Evolutionary conservation across 345 rosid genomes (phyloP).

Genomic region (Populus pruinosa): DNA sequence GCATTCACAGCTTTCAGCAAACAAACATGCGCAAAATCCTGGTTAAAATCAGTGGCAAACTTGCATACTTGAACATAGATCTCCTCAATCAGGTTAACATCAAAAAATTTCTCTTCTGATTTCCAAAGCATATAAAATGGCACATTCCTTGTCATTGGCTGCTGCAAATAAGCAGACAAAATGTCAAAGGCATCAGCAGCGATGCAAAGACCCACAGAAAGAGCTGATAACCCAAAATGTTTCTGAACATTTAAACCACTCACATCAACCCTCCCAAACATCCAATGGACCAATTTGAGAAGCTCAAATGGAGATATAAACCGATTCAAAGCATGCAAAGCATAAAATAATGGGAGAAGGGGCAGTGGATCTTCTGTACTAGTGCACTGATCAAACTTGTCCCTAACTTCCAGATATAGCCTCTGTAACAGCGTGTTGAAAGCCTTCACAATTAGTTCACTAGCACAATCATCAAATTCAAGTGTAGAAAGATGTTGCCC

Average conservation of each 20-base stretch:
- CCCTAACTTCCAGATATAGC: conserved; percentile 41
- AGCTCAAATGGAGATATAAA: conserved; percentile 70
- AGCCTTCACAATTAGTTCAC: conserved; percentile 40
- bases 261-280: conserved; percentile 44
- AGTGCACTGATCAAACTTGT: conserved; percentile 47
- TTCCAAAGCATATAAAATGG: conserved; percentile 55
- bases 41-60: conserved; percentile 43
- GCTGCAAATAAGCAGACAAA: conserved; percentile 51
- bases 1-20: conserved; percentile 59
- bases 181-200: conserved; percentile 64
- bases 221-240: conserved; percentile 27
- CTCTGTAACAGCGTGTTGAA: conserved; percentile 42
- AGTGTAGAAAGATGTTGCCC: conserved; percentile 18
- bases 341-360: conserved; percentile 51
- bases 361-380: conserved; percentile 37
- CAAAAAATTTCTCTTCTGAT: conserved; percentile 41
- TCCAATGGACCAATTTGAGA: conserved; percentile 53
- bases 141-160: conserved; percentile 35
- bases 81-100: conserved; percentile 50
- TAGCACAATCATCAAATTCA: conserved; percentile 23
- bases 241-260: conserved; percentile 25
- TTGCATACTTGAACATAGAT: conserved; percentile 53
- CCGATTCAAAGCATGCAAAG: conserved; percentile 50
- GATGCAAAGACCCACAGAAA: conserved; percentile 56
- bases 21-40: conserved; percentile 52